Percentiles rank a stretch among this genome's conserved stretches.
phyloP scores from a whole-genome alignment of 352 stramenopile genomes.

The Globisporangium spiculum region DNA sequence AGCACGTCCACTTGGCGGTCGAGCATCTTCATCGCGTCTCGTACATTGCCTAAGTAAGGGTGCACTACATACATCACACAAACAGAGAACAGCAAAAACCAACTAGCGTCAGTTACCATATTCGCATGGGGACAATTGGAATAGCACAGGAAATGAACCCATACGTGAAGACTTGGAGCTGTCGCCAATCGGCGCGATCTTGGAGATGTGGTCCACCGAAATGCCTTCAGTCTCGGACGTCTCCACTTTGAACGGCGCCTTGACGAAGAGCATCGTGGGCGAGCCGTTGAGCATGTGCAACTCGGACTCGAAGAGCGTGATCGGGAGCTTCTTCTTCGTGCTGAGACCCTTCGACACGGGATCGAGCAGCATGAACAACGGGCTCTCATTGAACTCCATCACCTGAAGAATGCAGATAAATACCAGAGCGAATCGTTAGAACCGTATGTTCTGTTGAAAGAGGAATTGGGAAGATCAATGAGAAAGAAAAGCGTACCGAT shows the following conservation, averaged over 20 bases:
- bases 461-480: not conserved
- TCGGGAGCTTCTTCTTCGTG: conserved; percentile 87
- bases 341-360: conserved; percentile 51
- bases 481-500: conserved; percentile 32
- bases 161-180: conserved; percentile 71
- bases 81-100: conserved; percentile 5
- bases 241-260: conserved; percentile 85
- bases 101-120: not conserved
- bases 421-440: not conserved
- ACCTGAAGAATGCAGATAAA: conserved; percentile 29
- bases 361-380: conserved; percentile 79
- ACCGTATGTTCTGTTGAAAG: not conserved
- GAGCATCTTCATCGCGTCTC: conserved; percentile 85
- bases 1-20: conserved; percentile 78
- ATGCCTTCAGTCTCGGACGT: conserved; percentile 87
- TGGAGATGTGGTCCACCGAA: conserved; percentile 87
- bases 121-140: not conserved
- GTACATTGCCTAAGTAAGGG: conserved; percentile 72
- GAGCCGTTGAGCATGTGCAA: conserved; percentile 80
- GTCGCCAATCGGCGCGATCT: conserved; percentile 72
- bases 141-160: conserved; percentile 9
- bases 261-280: conserved; percentile 89
- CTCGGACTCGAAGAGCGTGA: conserved; percentile 84
- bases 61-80: conserved; percentile 50
- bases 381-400: conserved; percentile 87